Conservation (phyloP, 2,329 filamentous ascomycete species). For the Ophiostoma novo-ulmi region DNA sequence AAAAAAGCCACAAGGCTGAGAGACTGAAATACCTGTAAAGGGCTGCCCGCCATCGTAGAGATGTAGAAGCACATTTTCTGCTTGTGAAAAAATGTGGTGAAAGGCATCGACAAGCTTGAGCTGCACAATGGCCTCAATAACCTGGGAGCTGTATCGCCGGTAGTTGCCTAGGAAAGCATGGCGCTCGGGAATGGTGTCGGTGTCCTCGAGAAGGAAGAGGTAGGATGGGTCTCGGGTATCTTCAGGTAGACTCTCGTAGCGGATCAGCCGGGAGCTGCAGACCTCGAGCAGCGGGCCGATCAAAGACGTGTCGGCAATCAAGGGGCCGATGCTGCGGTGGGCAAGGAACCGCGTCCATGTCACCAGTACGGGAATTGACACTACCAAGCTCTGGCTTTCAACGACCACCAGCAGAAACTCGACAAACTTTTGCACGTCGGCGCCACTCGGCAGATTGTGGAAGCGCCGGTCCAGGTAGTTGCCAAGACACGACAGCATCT, state of each 20-base stretch:
- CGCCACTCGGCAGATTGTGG: constrained; percentile 55
- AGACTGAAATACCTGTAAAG: constrained; percentile 52
- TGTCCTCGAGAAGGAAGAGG: constrained; percentile 83
- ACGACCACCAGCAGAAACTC: constrained; percentile 73
- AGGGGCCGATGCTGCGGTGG: constrained; percentile 60
- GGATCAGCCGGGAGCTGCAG: constrained; percentile 75
- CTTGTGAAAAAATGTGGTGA: constrained; percentile 74
- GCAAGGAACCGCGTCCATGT: constrained; percentile 80
- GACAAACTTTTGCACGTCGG: constrained; percentile 69
- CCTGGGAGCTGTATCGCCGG: constrained; percentile 76
- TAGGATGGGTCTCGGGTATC: constrained; percentile 75
- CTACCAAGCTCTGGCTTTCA: constrained; percentile 78
- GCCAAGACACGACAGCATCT: constrained; percentile 83
- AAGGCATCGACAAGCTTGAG: constrained; percentile 80
- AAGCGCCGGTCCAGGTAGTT: constrained; percentile 78
- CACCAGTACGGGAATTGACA: constrained; percentile 88
- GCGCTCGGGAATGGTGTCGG: constrained; percentile 87
- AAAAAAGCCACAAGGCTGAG: neutral
- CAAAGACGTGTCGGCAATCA: constrained; percentile 58
- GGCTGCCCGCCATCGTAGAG: constrained; percentile 66
- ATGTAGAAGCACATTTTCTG: constrained; percentile 67
- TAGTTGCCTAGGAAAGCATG: constrained; percentile 97
- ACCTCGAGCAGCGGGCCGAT: constrained; percentile 74
- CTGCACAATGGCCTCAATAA: constrained; percentile 82
- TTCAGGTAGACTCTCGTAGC: constrained; percentile 81